Percentiles rank a stretch among this genome's conserved stretches.
Evolutionary conservation across 1,284 basidiomycete species (phyloP).

Genomic region (Athelia sp.): DNA sequence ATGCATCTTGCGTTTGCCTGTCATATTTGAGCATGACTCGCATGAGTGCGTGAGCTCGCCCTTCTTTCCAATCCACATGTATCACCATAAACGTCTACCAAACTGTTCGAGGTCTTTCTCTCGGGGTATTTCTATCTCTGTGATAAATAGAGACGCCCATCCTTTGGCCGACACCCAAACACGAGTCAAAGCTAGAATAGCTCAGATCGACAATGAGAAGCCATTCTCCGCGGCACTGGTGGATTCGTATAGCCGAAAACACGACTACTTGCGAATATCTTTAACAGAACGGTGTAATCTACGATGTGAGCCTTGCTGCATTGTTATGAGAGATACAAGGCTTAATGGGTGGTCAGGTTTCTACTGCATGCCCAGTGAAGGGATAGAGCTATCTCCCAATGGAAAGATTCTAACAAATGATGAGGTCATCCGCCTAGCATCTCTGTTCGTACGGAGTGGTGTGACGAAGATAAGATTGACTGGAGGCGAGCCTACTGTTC

Average conservation of each 20-base stretch:
- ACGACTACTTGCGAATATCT: slow-evolving; percentile 84
- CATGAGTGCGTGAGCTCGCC: not conserved
- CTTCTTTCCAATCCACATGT: not conserved
- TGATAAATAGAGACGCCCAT: not conserved
- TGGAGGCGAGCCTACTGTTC: slow-evolving; percentile 84
- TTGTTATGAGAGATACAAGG: slow-evolving; percentile 2
- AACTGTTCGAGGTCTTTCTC: not conserved
- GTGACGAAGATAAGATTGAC: slow-evolving; percentile 86
- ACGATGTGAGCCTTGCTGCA: slow-evolving; percentile 50
- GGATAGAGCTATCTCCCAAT: slow-evolving; percentile 70
- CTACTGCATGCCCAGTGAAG: slow-evolving; percentile 88
- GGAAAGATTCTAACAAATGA: slow-evolving; percentile 69
- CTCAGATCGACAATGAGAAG: slow-evolving; percentile 40
- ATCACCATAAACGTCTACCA: not conserved
- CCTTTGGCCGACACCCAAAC: not conserved
- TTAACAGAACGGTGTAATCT: slow-evolving; percentile 86
- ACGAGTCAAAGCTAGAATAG: slow-evolving; percentile 37
- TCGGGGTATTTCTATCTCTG: not conserved
- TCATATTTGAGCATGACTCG: no score
- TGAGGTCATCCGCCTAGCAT: slow-evolving; percentile 72
- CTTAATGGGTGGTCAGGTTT: slow-evolving; percentile 47
- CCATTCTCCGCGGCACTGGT: slow-evolving; percentile 50
- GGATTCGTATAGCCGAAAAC: slow-evolving; percentile 66
- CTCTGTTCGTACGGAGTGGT: slow-evolving; percentile 76
- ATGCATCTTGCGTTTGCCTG: not conserved